Evolutionary conservation across 768 basidiomycete species (phyloP).

Genomic region (Flagelloscypha sp.): DNA sequence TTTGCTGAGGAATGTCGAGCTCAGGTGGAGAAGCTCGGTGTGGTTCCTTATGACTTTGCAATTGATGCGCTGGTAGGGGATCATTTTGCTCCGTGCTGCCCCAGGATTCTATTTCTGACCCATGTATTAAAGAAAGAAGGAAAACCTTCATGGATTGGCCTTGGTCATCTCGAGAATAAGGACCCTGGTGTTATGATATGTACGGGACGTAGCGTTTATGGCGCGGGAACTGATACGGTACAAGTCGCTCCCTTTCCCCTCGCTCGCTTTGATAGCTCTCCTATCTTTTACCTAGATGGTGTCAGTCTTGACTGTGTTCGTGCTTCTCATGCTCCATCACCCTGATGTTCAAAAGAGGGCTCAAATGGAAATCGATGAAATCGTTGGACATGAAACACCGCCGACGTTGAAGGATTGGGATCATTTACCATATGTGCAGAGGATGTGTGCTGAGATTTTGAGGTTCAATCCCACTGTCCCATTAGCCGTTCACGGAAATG

Average conservation of each 20-base stretch:
- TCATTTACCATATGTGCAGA: slow-evolving; percentile 17
- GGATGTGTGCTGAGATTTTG: slow-evolving; percentile 13
- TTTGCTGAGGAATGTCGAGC: slow-evolving; percentile 5
- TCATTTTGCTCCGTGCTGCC: too few species aligned
- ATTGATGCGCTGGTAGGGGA: too few species aligned
- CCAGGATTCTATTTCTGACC: too few species aligned
- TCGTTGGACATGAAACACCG: slow-evolving; percentile 15
- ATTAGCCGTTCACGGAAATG: neutral
- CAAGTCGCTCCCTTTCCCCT: too few species aligned
- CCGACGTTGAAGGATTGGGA: slow-evolving; percentile 16
- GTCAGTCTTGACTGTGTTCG: slow-evolving; percentile 11
- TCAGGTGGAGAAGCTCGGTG: slow-evolving; percentile 8
- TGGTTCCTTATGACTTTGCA: slow-evolving; percentile 13
- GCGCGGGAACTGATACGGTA: too few species aligned
- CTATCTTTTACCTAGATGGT: slow-evolving; percentile 11
- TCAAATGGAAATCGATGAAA: slow-evolving; percentile 16
- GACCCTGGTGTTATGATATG: too few species aligned
- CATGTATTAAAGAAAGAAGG: too few species aligned
- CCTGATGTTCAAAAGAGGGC: slow-evolving; percentile 15
- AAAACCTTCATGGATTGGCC: too few species aligned
- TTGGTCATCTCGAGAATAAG: too few species aligned
- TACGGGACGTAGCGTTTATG: too few species aligned
- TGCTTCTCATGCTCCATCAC: slow-evolving; percentile 16
- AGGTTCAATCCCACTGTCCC: neutral
- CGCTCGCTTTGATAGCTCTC: too few species aligned